Base-by-base conservation (phyloP, 1,284 basidiomycete species). In the Fomitopsis palustris region DNA sequence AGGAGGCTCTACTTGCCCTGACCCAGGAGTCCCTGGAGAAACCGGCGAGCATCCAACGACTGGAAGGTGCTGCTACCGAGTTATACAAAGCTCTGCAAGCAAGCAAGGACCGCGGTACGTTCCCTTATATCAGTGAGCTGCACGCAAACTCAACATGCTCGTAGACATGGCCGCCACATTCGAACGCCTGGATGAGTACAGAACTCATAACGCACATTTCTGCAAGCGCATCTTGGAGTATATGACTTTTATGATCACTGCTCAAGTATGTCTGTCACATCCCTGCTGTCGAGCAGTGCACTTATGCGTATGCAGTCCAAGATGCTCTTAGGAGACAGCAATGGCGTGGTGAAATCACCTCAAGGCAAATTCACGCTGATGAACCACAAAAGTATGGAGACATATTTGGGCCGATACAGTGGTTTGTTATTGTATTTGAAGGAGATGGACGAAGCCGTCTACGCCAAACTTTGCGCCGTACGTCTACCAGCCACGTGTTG, bases 41-140 rank as follows among this genome's bases (percentile, higher is more conserved):
- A 52, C 71, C 85, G 2, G 75, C 81, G 29, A 90, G 94, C 56
- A 90, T 98, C 56, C 80, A 85, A 60, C 81, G 81, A 19, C 79
- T 98, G 23, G 96, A 99, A 74, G 81, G 81, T 55, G 91, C 96
- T 10, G 91, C 91, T 0, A 85, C 90, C 0, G 88, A 92, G 56
- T 78, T 99, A n/a, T 99, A 99, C 80, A 97, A 97, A 72, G 96
- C 96, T 1, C 77, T 99, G 16, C 87, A 94, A 66, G 94, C 95
- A 4, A 91, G 93, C n/a, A 80, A 89, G 63, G 94, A 97, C 70
- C 89, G 86, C 68, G 90, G 91, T 91, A 61, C 59, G 73, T 68
- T 3, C 10, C 12, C 1, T 14, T 17, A 6, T 8, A 7, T 9
- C 12, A 17, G 9, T 21, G 12, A 14, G 12, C 45, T 19, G 5